These are phyloP conservation scores for Chrysochromulina tobinii DNA, from an alignment of 78 protist species.

Conservation along the genomic window DNA sequence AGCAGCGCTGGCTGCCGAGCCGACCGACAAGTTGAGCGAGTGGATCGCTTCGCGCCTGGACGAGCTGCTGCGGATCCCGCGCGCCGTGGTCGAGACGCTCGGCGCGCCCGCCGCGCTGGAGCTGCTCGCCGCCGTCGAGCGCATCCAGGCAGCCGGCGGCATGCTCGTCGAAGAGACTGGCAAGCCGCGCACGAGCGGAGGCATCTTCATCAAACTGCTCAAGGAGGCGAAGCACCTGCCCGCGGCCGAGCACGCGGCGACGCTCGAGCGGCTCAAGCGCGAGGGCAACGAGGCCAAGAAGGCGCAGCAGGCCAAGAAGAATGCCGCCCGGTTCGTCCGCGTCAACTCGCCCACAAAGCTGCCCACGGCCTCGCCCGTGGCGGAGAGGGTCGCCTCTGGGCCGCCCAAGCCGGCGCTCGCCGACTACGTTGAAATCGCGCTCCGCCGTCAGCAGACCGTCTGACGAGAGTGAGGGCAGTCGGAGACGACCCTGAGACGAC, in stretches of 20 bases:
- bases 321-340: no score
- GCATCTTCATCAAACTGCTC: not conserved
- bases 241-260: not conserved
- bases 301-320: not conserved
- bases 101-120: not conserved
- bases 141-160: not conserved
- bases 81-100: not conserved
- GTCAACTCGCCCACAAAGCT: no score
- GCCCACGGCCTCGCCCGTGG: no score
- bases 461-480: no score
- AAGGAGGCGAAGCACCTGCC: not conserved
- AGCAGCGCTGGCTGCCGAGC: no score
- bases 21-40: no score
- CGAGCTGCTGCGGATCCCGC: not conserved
- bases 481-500: no score
- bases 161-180: not conserved
- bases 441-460: no score
- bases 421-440: no score
- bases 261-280: not conserved
- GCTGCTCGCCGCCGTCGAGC: not conserved
- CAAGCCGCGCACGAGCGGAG: not conserved
- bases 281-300: not conserved
- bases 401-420: no score
- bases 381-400: no score
- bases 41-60: no score